These are phyloP conservation scores for Phytophthora fragariae DNA, from an alignment of 352 stramenopile genomes.

Conservation along the genomic window DNA sequence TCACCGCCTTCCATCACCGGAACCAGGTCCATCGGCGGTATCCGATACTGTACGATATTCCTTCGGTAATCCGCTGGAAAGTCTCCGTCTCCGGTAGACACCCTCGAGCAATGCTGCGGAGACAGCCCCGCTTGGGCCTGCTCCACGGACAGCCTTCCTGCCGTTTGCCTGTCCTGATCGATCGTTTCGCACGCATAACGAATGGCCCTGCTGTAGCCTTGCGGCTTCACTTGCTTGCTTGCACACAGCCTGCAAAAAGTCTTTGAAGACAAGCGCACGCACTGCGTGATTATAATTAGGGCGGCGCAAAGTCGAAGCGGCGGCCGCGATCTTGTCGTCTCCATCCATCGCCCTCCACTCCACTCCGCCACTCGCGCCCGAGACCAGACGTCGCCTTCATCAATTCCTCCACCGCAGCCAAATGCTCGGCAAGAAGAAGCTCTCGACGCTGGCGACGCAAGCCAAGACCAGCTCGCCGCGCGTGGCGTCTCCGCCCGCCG, in stretches of 20 bases:
- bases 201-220: not conserved
- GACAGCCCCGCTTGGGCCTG: no score
- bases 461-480: constrained; percentile 45
- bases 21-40: constrained; percentile 23
- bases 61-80: no score
- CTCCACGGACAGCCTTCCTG: not conserved
- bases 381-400: not conserved
- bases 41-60: not conserved
- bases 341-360: not conserved
- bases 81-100: no score
- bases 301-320: constrained; percentile 6
- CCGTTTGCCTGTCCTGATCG: not conserved
- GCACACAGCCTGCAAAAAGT: not conserved
- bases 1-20: not conserved
- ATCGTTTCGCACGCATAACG: not conserved
- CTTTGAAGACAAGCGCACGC: constrained; percentile 1
- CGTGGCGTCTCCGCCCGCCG: constrained; percentile 24
- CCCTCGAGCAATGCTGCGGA: no score
- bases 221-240: not conserved
- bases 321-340: constrained; percentile 19
- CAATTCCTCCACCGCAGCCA: not conserved
- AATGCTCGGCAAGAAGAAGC: constrained; percentile 38
- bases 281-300: not conserved
- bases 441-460: constrained; percentile 39
- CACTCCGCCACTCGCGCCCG: constrained; percentile 25